These are phyloP conservation scores for Russula lepida DNA, from an alignment of 768 basidiomycete species.

Conservation along the genomic window DNA sequence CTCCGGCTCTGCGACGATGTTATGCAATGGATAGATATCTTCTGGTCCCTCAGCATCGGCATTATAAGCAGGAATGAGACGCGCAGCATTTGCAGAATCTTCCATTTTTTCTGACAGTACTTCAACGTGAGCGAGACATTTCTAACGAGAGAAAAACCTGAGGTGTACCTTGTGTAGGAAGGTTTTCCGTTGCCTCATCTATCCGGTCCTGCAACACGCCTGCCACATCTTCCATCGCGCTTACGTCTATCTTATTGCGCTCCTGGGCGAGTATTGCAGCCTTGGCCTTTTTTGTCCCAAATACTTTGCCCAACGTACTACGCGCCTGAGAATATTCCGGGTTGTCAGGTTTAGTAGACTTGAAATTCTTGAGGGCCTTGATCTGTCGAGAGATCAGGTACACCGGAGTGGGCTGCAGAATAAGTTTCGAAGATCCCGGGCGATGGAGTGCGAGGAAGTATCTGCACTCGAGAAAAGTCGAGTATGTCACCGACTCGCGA, in stretches of 20 bases:
- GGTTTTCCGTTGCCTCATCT: conserved; percentile 55
- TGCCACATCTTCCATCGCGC: conserved; percentile 79
- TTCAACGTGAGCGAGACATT: neutral
- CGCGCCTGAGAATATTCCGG: conserved; percentile 55
- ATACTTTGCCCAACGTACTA: conserved; percentile 80
- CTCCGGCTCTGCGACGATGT: conserved; percentile 74
- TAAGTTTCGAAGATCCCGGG: conserved; percentile 62
- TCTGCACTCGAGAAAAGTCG: conserved; percentile 31
- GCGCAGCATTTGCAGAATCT: conserved; percentile 49
- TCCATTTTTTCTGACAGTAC: conserved; percentile 54
- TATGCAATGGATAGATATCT: conserved; percentile 67
- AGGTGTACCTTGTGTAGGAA: conserved; percentile 60
- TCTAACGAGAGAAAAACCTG: neutral
- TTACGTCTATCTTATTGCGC: conserved; percentile 82
- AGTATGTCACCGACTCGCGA: neutral
- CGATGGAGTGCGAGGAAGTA: conserved; percentile 83
- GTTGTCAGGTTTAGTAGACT: conserved; percentile 41
- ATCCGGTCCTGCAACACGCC: conserved; percentile 79
- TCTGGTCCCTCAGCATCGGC: conserved; percentile 54
- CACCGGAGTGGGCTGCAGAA: conserved; percentile 57
- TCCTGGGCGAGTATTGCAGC: conserved; percentile 76
- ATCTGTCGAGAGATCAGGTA: conserved; percentile 69
- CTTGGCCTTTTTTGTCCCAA: conserved; percentile 93
- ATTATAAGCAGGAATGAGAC: conserved; percentile 73
- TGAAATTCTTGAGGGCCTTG: conserved; percentile 70